These are phyloP conservation scores for Corynascus novoguineensis DNA, from an alignment of 495 filamentous ascomycete species.

Conservation along the genomic window DNA sequence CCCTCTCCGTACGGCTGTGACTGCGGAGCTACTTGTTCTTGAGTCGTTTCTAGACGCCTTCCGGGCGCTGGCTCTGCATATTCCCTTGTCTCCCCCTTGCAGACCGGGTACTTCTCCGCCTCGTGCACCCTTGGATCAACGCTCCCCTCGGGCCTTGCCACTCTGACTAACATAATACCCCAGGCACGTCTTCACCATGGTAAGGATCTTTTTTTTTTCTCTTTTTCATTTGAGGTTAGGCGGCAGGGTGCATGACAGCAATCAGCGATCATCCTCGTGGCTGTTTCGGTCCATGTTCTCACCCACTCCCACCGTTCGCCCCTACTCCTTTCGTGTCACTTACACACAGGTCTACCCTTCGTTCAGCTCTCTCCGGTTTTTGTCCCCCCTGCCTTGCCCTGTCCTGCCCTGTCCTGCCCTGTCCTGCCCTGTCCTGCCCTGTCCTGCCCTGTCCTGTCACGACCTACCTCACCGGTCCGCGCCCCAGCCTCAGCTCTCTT, in stretches of 20 bases:
- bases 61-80: slow-evolving; percentile 15
- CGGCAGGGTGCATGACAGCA: slow-evolving; percentile 33
- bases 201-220: slow-evolving; percentile 31
- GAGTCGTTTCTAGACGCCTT: slow-evolving; percentile 11
- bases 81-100: slow-evolving; percentile 21
- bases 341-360: slow-evolving; percentile 29
- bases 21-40: slow-evolving; percentile 17
- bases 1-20: slow-evolving; percentile 22
- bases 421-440: slow-evolving; percentile 22
- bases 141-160: slow-evolving; percentile 21
- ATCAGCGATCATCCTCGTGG: slow-evolving; percentile 22
- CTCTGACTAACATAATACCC: slow-evolving; percentile 36
- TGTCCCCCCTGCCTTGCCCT: slow-evolving; percentile 17
- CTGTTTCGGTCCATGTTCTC: slow-evolving; percentile 14
- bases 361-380: slow-evolving; percentile 27
- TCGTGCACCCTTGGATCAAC: slow-evolving; percentile 26
- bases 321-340: slow-evolving; percentile 20
- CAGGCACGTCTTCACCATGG: slow-evolving; percentile 32
- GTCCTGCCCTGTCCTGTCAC: slow-evolving; percentile 12
- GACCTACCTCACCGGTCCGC: slow-evolving; percentile 29
- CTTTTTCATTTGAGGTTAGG: slow-evolving; percentile 18
- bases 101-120: slow-evolving; percentile 23
- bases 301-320: slow-evolving; percentile 12
- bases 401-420: slow-evolving; percentile 24
- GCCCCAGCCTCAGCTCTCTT: slow-evolving; percentile 20